These are phyloP conservation scores for Cichorium intybus DNA, from an alignment of 140 eudicot species.

Conservation along the genomic window DNA sequence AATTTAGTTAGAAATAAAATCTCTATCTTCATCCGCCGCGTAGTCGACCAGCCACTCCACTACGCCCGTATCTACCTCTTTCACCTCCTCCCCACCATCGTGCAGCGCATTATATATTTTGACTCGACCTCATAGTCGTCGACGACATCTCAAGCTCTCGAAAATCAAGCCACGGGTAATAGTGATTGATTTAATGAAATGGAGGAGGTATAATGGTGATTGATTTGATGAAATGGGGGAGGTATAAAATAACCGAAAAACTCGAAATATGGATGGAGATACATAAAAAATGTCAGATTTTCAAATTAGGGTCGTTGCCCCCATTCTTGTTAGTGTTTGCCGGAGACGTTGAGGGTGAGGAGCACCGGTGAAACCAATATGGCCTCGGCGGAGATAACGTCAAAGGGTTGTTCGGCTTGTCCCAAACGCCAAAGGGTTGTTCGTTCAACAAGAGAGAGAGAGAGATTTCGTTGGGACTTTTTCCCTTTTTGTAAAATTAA, in stretches of 20 bases:
- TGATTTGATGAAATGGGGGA: constrained; percentile 49
- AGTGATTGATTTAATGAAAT: too few species aligned
- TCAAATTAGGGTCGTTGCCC: constrained; percentile 65
- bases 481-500: too few species aligned
- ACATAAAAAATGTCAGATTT: constrained; percentile 51
- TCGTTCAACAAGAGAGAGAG: too few species aligned
- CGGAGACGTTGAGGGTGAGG: constrained; percentile 55
- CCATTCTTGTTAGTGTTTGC: constrained; percentile 64
- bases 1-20: constrained; percentile 45
- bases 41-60: constrained; percentile 72
- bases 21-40: constrained; percentile 64
- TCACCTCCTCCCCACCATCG: constrained; percentile 50
- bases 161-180: constrained; percentile 56
- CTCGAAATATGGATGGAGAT: constrained; percentile 65
- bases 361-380: constrained; percentile 78
- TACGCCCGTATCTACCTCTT: constrained; percentile 74
- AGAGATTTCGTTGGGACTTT: too few species aligned
- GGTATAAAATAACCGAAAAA: constrained; percentile 33
- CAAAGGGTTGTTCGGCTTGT: constrained; percentile 49
- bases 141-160: constrained; percentile 61
- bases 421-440: too few species aligned
- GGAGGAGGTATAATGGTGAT: constrained; percentile 81
- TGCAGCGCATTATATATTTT: constrained; percentile 60
- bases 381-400: too few species aligned
- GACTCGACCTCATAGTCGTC: constrained; percentile 64